phyloP scores from a whole-genome alignment of 805 yeast genomes.

The Sporopachydermia quercuum region DNA sequence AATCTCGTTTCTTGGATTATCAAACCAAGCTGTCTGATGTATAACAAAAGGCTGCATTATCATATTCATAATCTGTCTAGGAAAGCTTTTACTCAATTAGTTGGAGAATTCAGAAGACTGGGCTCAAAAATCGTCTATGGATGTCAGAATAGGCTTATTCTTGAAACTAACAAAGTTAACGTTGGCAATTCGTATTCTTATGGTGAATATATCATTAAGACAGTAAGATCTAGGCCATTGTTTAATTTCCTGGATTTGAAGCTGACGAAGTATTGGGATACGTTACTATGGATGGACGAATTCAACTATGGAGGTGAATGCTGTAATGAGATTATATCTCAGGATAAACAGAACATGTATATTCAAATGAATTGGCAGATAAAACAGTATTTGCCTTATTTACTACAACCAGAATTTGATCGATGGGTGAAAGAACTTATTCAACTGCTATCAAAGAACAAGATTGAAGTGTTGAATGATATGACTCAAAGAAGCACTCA shows the following conservation, averaged over 20 bases:
- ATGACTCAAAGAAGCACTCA: slow-evolving; percentile 58
- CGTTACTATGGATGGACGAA: slow-evolving; percentile 90
- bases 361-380: slow-evolving; percentile 69
- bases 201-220: slow-evolving; percentile 67
- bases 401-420: slow-evolving; percentile 70
- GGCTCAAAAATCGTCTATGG: slow-evolving; percentile 77
- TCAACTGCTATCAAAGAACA: slow-evolving; percentile 48
- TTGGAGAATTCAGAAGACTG: slow-evolving; percentile 62
- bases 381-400: slow-evolving; percentile 52
- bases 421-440: slow-evolving; percentile 74
- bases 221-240: slow-evolving; percentile 65
- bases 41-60: slow-evolving; percentile 66
- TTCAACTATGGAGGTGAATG: slow-evolving; percentile 68
- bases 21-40: slow-evolving; percentile 53
- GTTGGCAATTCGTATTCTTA: slow-evolving; percentile 86
- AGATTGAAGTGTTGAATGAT: slow-evolving; percentile 22
- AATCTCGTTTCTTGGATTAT: slow-evolving; percentile 80
- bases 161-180: slow-evolving; percentile 59
- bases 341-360: slow-evolving; percentile 26
- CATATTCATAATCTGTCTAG: slow-evolving; percentile 80
- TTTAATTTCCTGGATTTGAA: slow-evolving; percentile 69
- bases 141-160: slow-evolving; percentile 54
- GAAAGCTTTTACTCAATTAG: slow-evolving; percentile 65
- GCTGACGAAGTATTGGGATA: slow-evolving; percentile 77
- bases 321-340: slow-evolving; percentile 27